Conservation (phyloP, 1,284 basidiomycete genomes). For the Malassezia sp. region DNA sequence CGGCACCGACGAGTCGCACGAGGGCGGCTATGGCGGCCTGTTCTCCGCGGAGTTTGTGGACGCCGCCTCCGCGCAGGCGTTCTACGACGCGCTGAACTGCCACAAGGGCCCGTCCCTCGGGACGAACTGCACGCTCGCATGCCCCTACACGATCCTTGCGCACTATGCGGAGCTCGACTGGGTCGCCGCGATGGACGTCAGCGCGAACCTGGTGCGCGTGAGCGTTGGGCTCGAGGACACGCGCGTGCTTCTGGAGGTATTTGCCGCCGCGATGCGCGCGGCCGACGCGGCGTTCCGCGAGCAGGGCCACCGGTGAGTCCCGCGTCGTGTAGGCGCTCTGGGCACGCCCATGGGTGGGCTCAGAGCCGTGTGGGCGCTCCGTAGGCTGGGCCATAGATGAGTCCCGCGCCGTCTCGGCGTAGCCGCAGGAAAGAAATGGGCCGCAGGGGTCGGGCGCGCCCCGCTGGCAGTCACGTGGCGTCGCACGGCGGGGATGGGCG, state of each 20-base stretch:
- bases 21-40: conserved; percentile 69
- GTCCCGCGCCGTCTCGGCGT: too few species aligned
- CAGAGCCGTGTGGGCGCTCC: too few species aligned
- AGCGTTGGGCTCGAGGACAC: conserved; percentile 79
- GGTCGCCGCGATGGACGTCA: conserved; percentile 78
- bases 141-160: conserved; percentile 83
- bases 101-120: conserved; percentile 87
- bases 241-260: conserved; percentile 56
- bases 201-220: conserved; percentile 69
- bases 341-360: background rate
- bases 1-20: background rate
- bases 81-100: conserved; percentile 74
- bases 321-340: too few species aligned
- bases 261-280: conserved; percentile 59
- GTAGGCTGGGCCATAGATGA: background rate
- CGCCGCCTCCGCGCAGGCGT: conserved; percentile 59
- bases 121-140: conserved; percentile 88
- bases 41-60: conserved; percentile 81
- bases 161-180: conserved; percentile 85
- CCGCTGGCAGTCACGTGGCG: too few species aligned
- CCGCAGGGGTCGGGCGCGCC: too few species aligned
- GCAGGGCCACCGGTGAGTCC: background rate
- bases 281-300: conserved; percentile 49
- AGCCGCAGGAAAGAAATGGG: too few species aligned
- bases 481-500: too few species aligned